These are phyloP conservation scores for Colletotrichum falcatum DNA, from an alignment of 2,329 filamentous ascomycete genomes.

Conservation along the genomic window DNA sequence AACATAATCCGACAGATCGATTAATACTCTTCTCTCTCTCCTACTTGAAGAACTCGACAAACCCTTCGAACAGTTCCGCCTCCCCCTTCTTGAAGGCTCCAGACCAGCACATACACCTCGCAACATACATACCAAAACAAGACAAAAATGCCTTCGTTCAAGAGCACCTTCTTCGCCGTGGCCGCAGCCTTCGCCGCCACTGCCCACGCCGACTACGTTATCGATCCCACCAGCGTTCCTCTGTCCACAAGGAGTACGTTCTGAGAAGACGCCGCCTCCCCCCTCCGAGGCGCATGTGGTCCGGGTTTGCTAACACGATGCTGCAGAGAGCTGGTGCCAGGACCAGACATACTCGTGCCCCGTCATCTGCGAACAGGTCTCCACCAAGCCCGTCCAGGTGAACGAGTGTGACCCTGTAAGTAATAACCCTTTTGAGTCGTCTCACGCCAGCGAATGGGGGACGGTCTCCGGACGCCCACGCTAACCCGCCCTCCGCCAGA, in stretches of 20 bases:
- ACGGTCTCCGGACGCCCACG: too few relatives aligned
- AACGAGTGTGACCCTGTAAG: slow-evolving; percentile 78
- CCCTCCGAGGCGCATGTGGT: neutral
- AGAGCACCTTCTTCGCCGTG: slow-evolving; percentile 64
- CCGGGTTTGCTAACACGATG: slow-evolving; percentile 15
- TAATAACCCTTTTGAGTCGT: too few relatives aligned
- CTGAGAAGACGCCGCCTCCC: slow-evolving; percentile 2
- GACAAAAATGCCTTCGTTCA: slow-evolving; percentile 70
- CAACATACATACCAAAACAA: slow-evolving; percentile 37
- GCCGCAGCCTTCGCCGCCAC: slow-evolving; percentile 64
- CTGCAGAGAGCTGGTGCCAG: slow-evolving; percentile 73
- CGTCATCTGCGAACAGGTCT: slow-evolving; percentile 75
- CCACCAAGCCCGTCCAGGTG: slow-evolving; percentile 62
- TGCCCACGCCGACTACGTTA: slow-evolving; percentile 68
- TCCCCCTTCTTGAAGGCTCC: neutral
- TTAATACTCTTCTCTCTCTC: slow-evolving; percentile 12
- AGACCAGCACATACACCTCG: slow-evolving; percentile 1
- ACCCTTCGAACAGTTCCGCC: neutral
- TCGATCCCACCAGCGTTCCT: slow-evolving; percentile 72
- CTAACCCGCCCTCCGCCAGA: slow-evolving; percentile 51
- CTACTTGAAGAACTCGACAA: neutral
- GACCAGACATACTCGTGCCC: slow-evolving; percentile 75
- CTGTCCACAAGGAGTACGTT: slow-evolving; percentile 64
- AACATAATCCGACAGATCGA: slow-evolving; percentile 24
- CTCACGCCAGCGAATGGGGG: too few relatives aligned